Evolutionary conservation across 345 rosid species (phyloP), one percentile per base, ranked within the genome.

Genomic region (Arabidopsis arenosa): DNA sequence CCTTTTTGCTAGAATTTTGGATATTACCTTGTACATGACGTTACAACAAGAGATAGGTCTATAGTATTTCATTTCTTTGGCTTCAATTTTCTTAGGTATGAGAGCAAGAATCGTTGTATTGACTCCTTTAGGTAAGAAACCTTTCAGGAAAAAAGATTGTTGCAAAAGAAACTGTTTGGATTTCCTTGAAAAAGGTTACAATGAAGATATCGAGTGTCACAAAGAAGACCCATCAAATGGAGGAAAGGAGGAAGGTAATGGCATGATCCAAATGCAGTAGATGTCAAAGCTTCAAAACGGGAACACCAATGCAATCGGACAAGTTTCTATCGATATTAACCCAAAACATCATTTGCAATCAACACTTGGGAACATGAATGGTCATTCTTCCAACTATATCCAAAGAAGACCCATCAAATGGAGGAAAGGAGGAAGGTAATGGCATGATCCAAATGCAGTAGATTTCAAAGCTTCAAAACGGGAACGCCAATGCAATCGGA

Each of bases 161-260:
- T 81, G 85, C 76, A 79, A 23, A 77, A 88, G 79, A 84, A 91
- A 93, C 78, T 91, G 98, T 73, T 83, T 90, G 3, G 95, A 91
- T 77, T 91, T 93, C 92, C 68, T 93, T 79, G 81, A 91, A 75
- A 83, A 78, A 9, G 96, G 98, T 33, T 88, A 87, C 77, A 91
- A 91, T 12, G 90, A 82, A 81, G 98, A 93, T 43, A 83, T 85
- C 14, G 88, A 85, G 79, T 65, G 59, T 57, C 62, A 60, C 0
- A 89, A 86, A 74, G 88, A 86, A 41, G 74, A 83, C 1, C 32
- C 69, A 7, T 30, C 75, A 62, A 48, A 48, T 15, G 79, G 81
- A 39, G 55, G 84, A 10, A 96, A 90, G 60, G 97, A 39, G 43
- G 43, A 39, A 39, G 12, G 90, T 49, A 91, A 91, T 44, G 86